These are phyloP conservation scores for Phytophthora hibernalis DNA, from an alignment of 352 stramenopile genomes.

Conservation along the genomic window DNA sequence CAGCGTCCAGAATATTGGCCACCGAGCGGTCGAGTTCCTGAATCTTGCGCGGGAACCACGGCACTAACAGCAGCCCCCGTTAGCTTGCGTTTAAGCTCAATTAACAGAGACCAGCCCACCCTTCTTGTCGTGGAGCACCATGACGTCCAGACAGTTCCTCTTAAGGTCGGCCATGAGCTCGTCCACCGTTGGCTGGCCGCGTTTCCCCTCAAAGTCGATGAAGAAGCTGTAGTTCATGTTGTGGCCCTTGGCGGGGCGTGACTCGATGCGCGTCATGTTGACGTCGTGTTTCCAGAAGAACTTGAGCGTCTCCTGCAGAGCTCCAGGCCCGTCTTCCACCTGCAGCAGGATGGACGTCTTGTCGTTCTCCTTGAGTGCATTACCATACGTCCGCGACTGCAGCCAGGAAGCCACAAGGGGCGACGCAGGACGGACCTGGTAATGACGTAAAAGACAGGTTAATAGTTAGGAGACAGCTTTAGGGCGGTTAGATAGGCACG, in stretches of 20 bases:
- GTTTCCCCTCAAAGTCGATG: constrained; percentile 92
- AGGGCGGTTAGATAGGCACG: not conserved
- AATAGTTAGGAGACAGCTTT: not conserved
- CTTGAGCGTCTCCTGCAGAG: constrained; percentile 94
- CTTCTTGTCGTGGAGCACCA: constrained; percentile 95
- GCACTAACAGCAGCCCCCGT: constrained; percentile 43
- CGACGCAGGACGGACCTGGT: constrained; percentile 18
- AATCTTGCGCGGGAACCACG: constrained; percentile 89
- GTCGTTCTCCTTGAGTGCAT: constrained; percentile 44
- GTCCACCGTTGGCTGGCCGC: constrained; percentile 82
- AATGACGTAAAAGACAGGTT: not conserved
- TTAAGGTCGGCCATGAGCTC: constrained; percentile 88
- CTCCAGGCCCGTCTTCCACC: constrained; percentile 79
- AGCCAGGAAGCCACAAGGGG: constrained; percentile 15
- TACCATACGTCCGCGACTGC: constrained; percentile 30
- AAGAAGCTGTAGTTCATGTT: constrained; percentile 93
- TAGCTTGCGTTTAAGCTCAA: constrained; percentile 1
- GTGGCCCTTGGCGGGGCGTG: constrained; percentile 86
- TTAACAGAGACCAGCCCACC: constrained; percentile 37
- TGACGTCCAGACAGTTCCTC: constrained; percentile 88
- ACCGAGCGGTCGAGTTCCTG: constrained; percentile 81
- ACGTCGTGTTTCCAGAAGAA: constrained; percentile 98
- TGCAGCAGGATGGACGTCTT: constrained; percentile 87
- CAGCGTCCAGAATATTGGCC: constrained; percentile 93
- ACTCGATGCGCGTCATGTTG: constrained; percentile 98